Base-by-base conservation (phyloP, 805 yeast genomes). In the Yarrowia hollandica region DNA sequence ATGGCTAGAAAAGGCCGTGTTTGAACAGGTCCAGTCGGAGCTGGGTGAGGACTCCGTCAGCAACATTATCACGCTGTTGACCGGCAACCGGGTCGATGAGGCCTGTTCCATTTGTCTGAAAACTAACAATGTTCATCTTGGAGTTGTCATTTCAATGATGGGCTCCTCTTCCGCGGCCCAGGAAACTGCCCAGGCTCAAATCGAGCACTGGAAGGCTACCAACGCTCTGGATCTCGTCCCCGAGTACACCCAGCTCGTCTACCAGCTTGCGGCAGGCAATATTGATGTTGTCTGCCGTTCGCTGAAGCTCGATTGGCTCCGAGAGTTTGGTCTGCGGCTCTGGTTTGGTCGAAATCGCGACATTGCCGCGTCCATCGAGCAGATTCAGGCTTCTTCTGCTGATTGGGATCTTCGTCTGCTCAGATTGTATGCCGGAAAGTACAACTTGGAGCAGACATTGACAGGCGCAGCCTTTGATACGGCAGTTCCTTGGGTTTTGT, bases 111-210 rank as follows among this genome's bases (percentile, higher is more conserved):
- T 74, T 2, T 91, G 97, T 0, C 71, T 83, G 1, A 72, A 77
- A n/a, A 71, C 86, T 0, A 77, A 78, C 8, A 87, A 88, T 65
- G 72, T 79, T 5, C 96, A 91, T 69, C 71, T 92, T 16, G 83
- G 96, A 0, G 82, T 82, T 0, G 66, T 89, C 23, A 70, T 92
- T 11, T 79, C 96, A 0, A 72, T 87, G 39, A 69, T 86, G 7
- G 96, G 88, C 30, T 84, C 94, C 0, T 22, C 33, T 15, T 5
- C 22, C 4, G 23, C 22, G 1, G 25, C 44, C 11, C 33, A 35
- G 14, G 19, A 18, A 1, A 21, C 19, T 18, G 58, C 58, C 5
- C 42, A 52, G 58, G 58, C 58, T 19, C 58, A 52, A 10, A 18
- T 52, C n/a, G 35, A 35, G 44, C 58, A 52, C 25, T 52, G 58